These are phyloP conservation scores for Parachlorella kessleri DNA, from an alignment of 139 green algal species.

Conservation along the genomic window DNA sequence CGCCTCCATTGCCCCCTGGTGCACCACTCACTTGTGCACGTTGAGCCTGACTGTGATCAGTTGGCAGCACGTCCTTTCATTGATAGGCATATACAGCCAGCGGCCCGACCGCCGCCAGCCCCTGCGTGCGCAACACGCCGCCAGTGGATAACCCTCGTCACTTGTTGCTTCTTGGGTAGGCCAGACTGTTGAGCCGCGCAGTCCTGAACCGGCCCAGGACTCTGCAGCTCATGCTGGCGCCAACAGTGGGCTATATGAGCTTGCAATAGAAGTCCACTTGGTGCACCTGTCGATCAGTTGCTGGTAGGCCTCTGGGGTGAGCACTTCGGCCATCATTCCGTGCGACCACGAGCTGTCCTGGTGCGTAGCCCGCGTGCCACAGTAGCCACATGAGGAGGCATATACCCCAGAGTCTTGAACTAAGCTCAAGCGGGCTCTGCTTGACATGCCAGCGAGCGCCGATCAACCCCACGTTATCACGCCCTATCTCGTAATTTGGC, in stretches of 20 bases:
- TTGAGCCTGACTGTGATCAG: conserved; percentile 58
- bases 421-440: conserved; percentile 17
- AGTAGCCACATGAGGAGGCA: conserved; percentile 38
- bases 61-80: conserved; percentile 48
- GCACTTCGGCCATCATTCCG: conserved; percentile 42
- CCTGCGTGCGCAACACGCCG: no score
- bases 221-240: no score
- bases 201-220: no score
- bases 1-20: no score
- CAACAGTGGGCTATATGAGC: no score
- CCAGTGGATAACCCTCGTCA: no score
- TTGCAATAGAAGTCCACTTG: no score
- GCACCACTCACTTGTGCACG: conserved; percentile 22
- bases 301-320: conserved; percentile 38
- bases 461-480: no score
- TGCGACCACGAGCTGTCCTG: conserved; percentile 4
- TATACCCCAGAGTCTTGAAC: conserved; percentile 32
- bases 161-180: no score
- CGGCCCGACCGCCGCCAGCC: conserved; percentile 54
- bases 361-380: conserved; percentile 2
- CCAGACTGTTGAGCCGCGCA: no score
- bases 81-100: conserved; percentile 52
- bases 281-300: conserved; percentile 40
- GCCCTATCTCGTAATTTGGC: no score
- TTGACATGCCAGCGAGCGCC: no score